Conservation (phyloP, 2,329 filamentous ascomycete genomes). For the Diaporthe destruens region DNA sequence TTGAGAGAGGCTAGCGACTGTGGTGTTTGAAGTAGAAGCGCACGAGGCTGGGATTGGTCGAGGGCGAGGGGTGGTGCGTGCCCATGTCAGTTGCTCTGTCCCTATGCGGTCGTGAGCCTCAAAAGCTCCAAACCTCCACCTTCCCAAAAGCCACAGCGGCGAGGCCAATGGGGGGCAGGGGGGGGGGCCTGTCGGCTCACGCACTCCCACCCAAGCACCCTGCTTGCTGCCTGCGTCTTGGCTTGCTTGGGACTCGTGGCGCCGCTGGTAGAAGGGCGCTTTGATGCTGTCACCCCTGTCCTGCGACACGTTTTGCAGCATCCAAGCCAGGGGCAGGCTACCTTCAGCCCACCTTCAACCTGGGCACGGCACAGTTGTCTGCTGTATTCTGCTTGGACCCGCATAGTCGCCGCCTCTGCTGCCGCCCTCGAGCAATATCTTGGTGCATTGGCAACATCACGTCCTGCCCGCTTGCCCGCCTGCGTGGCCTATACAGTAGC, state of each 20-base stretch:
- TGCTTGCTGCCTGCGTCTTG: neutral
- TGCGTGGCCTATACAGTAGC: neutral
- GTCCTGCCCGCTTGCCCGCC: too few relatives aligned
- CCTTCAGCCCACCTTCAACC: conserved; percentile 26
- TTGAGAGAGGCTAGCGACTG: conserved; percentile 30
- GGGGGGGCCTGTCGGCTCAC: conserved; percentile 1
- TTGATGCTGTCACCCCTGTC: conserved; percentile 26
- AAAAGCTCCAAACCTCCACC: neutral
- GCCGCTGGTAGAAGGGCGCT: conserved; percentile 25
- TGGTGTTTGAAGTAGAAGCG: conserved; percentile 33
- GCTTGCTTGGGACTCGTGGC: conserved; percentile 9
- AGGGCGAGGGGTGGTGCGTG: conserved; percentile 12
- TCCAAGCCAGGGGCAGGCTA: conserved; percentile 24
- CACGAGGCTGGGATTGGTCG: conserved; percentile 29
- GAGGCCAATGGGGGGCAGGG: too few relatives aligned
- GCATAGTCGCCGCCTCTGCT: conserved; percentile 9
- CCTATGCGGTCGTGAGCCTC: conserved; percentile 29
- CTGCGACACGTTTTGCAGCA: conserved; percentile 34
- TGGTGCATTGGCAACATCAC: neutral
- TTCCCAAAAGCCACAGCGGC: neutral
- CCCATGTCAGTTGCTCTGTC: conserved; percentile 15
- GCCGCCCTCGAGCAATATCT: neutral
- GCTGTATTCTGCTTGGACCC: neutral
- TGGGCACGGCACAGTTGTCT: neutral
- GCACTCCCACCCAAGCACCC: neutral